phyloP scores from a whole-genome alignment of 2,329 filamentous ascomycete species.

The Verticillium alfalfae region DNA sequence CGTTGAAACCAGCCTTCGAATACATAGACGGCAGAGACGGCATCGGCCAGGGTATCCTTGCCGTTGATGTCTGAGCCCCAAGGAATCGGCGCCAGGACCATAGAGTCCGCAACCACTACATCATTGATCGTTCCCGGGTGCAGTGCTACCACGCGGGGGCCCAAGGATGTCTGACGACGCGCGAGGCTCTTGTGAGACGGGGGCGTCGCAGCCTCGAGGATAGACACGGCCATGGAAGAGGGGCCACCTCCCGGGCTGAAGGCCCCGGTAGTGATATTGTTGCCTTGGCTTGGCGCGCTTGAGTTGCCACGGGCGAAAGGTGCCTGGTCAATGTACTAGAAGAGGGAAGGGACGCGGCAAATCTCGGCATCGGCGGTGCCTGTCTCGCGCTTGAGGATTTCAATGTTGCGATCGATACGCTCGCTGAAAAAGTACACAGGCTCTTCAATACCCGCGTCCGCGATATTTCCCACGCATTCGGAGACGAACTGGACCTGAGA shows the following conservation, averaged over 20 bases:
- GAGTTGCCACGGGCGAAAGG: not conserved
- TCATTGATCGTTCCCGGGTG: constrained; percentile 16
- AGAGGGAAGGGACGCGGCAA: constrained; percentile 14
- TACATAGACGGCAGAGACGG: constrained; percentile 14
- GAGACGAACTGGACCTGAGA: not conserved
- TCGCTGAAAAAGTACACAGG: constrained; percentile 14
- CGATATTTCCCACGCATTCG: not conserved
- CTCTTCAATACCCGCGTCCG: constrained; percentile 9
- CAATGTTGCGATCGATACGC: constrained; percentile 5
- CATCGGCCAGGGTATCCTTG: constrained; percentile 16
- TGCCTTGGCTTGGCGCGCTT: not conserved
- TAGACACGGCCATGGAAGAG: not conserved
- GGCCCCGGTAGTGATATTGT: not conserved
- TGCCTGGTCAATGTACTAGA: not conserved
- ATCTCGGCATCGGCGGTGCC: constrained; percentile 14
- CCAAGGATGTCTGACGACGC: not conserved
- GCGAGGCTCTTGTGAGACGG: not conserved
- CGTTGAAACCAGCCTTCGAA: constrained; percentile 9
- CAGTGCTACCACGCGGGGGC: constrained; percentile 4
- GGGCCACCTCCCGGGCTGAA: not conserved
- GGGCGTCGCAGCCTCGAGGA: not conserved
- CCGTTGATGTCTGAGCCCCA: constrained; percentile 20
- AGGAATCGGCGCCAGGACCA: constrained; percentile 13
- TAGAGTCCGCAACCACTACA: constrained; percentile 6
- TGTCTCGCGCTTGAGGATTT: constrained; percentile 7